These are phyloP conservation scores for Aspergillus proliferans DNA, from an alignment of 2,329 filamentous ascomycete species.

Conservation along the genomic window DNA sequence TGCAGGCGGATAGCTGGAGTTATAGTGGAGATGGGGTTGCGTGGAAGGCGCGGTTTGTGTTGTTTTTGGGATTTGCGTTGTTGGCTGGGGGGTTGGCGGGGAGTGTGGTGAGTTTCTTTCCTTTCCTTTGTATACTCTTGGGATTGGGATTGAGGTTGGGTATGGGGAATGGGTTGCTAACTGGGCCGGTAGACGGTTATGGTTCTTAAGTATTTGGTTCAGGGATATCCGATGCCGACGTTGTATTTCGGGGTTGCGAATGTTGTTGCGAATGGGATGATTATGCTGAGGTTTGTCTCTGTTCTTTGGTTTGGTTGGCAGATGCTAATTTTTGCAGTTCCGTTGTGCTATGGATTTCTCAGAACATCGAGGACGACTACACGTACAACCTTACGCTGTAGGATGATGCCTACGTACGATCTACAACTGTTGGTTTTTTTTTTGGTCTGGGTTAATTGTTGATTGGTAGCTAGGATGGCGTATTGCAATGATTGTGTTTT, in stretches of 20 bases:
- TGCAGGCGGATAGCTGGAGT: slow-evolving; percentile 59
- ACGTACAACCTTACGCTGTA: slow-evolving; percentile 62
- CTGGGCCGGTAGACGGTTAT: slow-evolving; percentile 48
- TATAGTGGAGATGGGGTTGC: slow-evolving; percentile 61
- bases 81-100: slow-evolving; percentile 63
- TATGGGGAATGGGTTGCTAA: slow-evolving; percentile 4
- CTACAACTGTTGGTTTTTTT: no score
- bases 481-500: no score
- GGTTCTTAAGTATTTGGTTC: slow-evolving; percentile 62
- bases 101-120: slow-evolving; percentile 47
- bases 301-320: slow-evolving; percentile 1
- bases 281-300: slow-evolving; percentile 56
- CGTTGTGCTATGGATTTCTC: slow-evolving; percentile 61
- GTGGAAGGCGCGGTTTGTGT: slow-evolving; percentile 63
- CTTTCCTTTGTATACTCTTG: slow-evolving; percentile 1
- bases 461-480: no score
- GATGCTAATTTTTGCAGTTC: slow-evolving; percentile 42
- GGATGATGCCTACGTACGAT: no score
- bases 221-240: slow-evolving; percentile 54
- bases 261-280: slow-evolving; percentile 57
- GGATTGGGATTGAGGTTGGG: neutral
- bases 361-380: slow-evolving; percentile 69
- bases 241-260: slow-evolving; percentile 64
- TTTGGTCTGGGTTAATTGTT: no score
- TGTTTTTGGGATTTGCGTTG: slow-evolving; percentile 64